A percentile compares a stretch with the other conserved stretches of the same genome.
Conservation (phyloP, 352 stramenopile genomes). For the Sclerospora graminicola region DNA sequence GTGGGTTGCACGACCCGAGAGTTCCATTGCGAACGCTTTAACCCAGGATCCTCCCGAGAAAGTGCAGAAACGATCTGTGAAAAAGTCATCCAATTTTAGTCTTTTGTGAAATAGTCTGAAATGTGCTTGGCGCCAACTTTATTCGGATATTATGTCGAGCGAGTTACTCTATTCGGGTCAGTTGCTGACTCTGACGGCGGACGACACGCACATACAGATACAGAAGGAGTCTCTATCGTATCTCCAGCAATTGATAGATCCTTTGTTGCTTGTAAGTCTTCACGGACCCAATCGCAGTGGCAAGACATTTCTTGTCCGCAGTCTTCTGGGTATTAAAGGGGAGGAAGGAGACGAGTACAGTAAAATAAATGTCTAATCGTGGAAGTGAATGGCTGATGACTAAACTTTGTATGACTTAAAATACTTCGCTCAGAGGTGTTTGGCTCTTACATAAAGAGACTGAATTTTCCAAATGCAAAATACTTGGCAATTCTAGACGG, state of each 20-base stretch:
- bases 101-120: too few relatives aligned
- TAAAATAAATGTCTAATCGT: slow-evolving; percentile 1
- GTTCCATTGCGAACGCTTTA: too few relatives aligned
- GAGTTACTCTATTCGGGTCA: slow-evolving; percentile 56
- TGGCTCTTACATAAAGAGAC: slow-evolving; percentile 67
- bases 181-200: slow-evolving; percentile 40
- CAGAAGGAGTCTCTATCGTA: slow-evolving; percentile 63
- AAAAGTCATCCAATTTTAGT: too few relatives aligned
- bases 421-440: slow-evolving; percentile 19
- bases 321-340: slow-evolving; percentile 19
- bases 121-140: too few relatives aligned
- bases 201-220: slow-evolving; percentile 45
- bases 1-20: too few relatives aligned
- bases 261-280: slow-evolving; percentile 60
- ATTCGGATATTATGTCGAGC: neutral
- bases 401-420: neutral
- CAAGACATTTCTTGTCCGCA: slow-evolving; percentile 38
- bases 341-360: slow-evolving; percentile 9
- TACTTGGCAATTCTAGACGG: slow-evolving; percentile 64
- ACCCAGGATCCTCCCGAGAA: too few relatives aligned
- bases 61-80: too few relatives aligned
- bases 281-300: slow-evolving; percentile 48
- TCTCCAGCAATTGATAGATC: slow-evolving; percentile 54
- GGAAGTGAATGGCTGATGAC: neutral
- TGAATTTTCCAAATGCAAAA: slow-evolving; percentile 54